phyloP scores from a whole-genome alignment of 805 yeast species.

The Candida stauntonica region DNA sequence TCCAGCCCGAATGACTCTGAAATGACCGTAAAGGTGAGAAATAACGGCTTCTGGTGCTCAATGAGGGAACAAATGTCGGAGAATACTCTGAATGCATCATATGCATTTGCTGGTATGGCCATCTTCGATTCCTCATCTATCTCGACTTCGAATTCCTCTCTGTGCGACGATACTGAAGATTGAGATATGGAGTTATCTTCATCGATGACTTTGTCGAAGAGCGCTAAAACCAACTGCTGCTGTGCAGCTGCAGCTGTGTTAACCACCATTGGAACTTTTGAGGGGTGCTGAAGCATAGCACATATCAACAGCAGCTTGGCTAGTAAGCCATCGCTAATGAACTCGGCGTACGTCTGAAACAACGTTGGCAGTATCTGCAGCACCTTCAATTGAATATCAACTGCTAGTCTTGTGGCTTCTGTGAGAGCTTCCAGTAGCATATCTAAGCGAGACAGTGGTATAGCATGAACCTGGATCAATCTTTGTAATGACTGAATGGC shows the following conservation, averaged over 20 bases:
- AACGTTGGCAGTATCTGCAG: constrained; percentile 78
- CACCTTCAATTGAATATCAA: constrained; percentile 82
- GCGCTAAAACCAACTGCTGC: constrained; percentile 74
- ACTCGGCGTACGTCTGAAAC: constrained; percentile 55
- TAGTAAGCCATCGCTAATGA: constrained; percentile 51
- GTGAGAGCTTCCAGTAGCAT: constrained; percentile 61
- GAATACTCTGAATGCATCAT: constrained; percentile 69
- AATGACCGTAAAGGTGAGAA: constrained; percentile 47
- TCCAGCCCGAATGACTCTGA: constrained; percentile 74
- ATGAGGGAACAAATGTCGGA: constrained; percentile 67
- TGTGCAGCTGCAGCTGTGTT: constrained; percentile 93
- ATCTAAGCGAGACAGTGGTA: constrained; percentile 49
- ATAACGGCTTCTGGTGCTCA: constrained; percentile 51
- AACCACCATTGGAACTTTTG: constrained; percentile 69
- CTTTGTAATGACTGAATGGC: constrained; percentile 70
- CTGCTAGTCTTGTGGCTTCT: constrained; percentile 70
- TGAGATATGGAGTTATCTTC: constrained; percentile 36
- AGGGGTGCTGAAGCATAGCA: constrained; percentile 62
- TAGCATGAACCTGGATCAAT: constrained; percentile 47
- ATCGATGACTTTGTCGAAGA: constrained; percentile 61
- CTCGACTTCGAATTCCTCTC: constrained; percentile 33
- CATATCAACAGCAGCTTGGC: constrained; percentile 63
- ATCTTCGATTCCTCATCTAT: constrained; percentile 42
- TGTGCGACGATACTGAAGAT: constrained; percentile 15
- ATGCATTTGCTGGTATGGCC: constrained; percentile 47